These are phyloP conservation scores for Sesbania bispinosa DNA, from an alignment of 306 rosid species.

Conservation along the genomic window DNA sequence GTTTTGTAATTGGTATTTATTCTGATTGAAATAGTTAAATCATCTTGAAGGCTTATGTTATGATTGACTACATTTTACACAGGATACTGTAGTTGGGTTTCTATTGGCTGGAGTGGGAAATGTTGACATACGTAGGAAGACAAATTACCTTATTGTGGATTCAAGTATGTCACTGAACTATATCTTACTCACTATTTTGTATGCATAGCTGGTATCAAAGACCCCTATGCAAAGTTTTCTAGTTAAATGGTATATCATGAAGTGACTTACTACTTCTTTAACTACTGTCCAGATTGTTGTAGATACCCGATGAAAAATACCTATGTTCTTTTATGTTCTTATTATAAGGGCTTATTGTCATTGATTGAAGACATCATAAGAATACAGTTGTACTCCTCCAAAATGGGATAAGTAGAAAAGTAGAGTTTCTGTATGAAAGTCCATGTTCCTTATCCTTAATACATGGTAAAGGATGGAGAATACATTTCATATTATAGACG, in stretches of 20 bases:
- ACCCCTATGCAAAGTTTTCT: neutral
- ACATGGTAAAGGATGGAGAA: neutral
- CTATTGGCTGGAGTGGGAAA: slow-evolving; percentile 97
- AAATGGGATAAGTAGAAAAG: neutral
- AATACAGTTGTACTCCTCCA: neutral
- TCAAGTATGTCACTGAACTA: slow-evolving; percentile 57
- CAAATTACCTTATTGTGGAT: slow-evolving; percentile 91
- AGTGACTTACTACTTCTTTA: neutral
- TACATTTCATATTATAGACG: slow-evolving; percentile 10
- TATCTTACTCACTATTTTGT: neutral
- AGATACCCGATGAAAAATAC: neutral
- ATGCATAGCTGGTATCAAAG: neutral
- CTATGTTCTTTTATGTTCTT: neutral
- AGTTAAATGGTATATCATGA: neutral
- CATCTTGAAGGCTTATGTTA: neutral
- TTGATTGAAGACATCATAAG: neutral
- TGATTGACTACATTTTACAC: slow-evolving; percentile 7
- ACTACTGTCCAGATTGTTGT: slow-evolving; percentile 9
- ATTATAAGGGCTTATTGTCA: neutral
- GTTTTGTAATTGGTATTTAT: neutral
- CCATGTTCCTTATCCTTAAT: neutral
- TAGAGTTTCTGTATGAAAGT: neutral
- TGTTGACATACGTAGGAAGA: slow-evolving; percentile 88
- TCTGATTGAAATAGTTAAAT: slow-evolving; percentile 10
- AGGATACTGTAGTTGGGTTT: slow-evolving; percentile 94